Evolutionary conservation across 768 basidiomycete genomes (phyloP), one percentile per base, ranked within the genome.

Genomic region (Wakefieldia striispora): DNA sequence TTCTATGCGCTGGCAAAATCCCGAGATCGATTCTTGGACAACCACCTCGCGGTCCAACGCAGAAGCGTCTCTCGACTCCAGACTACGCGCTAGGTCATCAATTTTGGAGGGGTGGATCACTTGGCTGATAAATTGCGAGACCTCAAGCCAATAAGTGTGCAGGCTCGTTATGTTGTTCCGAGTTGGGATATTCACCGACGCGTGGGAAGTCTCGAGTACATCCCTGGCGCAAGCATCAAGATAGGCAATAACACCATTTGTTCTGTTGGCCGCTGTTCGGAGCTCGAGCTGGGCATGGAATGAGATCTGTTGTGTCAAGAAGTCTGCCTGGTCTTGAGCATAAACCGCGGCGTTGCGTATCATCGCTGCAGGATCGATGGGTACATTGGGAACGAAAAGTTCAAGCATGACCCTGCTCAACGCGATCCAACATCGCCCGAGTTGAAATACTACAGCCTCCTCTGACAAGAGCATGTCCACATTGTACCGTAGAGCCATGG

Each of bases 341-440:
- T 83, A 80, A 26, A 71, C 65, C 2, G 61, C 59, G 0, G 72
- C 70, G 41, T 72, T 78, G 43, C 72, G 75, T 46, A 82, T 75
- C 29, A 84, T 77, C 20, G 82, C 83, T 7, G 85, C 83, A 23
- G 97, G 97, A 65, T 99, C 97, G 42, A 97, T 70, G 3, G 95
- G 92, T 2, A 81, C 71, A 64, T 91, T 79, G 0, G 97, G 93
- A 34, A 98, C 75, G 61, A 86, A 86, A 17, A 95, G 76, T 4
- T 84, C 74, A 20, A 92, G 63, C 21, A 94, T 66, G 46, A 84
- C 56, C 16, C 74, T 75, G 39, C 80, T 76, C 42, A 89, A 61
- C 1, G 76, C 77, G 27, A 91, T 71, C 83, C 86, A 95, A 38
- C 72, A 65, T 17, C 62, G 63, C 11, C 78, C 81, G 8, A 79